phyloP scores from a whole-genome alignment of 1,284 basidiomycete species.

The Gastroboletus turbinatus region DNA sequence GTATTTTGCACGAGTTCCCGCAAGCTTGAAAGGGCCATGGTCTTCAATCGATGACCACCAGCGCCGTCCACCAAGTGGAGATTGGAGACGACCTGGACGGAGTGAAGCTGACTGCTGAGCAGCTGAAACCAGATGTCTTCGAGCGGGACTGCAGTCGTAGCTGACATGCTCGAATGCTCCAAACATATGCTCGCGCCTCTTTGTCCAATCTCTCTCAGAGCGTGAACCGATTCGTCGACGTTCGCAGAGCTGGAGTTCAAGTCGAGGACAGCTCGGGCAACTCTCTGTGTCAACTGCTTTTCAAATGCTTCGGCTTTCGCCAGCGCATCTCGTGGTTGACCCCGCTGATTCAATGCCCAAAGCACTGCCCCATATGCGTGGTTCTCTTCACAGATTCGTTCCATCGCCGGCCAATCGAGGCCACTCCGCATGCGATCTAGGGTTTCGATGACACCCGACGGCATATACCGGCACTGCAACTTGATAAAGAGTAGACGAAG shows the following conservation, averaged over 20 bases:
- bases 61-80: constrained; percentile 14
- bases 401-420: constrained; percentile 61
- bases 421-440: constrained; percentile 50
- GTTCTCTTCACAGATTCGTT: constrained; percentile 65
- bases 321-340: constrained; percentile 66
- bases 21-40: constrained; percentile 46
- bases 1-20: constrained; percentile 82
- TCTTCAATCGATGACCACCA: constrained; percentile 25
- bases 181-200: constrained; percentile 69
- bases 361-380: constrained; percentile 76
- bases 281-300: constrained; percentile 49
- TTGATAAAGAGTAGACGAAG: constrained; percentile 68
- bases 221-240: constrained; percentile 37
- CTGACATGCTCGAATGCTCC: constrained; percentile 53
- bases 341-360: constrained; percentile 76
- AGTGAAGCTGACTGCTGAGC: constrained; percentile 77
- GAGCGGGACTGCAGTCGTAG: constrained; percentile 48
- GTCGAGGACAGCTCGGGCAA: constrained; percentile 43
- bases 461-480: constrained; percentile 73
- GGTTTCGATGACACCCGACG: constrained; percentile 63
- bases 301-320: constrained; percentile 64
- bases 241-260: constrained; percentile 26
- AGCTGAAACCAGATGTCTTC: constrained; percentile 93
- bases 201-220: constrained; percentile 55
- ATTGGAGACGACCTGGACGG: constrained; percentile 69